Conservation (phyloP, 495 filamentous ascomycete genomes). For the Cercophora newfieldiana region DNA sequence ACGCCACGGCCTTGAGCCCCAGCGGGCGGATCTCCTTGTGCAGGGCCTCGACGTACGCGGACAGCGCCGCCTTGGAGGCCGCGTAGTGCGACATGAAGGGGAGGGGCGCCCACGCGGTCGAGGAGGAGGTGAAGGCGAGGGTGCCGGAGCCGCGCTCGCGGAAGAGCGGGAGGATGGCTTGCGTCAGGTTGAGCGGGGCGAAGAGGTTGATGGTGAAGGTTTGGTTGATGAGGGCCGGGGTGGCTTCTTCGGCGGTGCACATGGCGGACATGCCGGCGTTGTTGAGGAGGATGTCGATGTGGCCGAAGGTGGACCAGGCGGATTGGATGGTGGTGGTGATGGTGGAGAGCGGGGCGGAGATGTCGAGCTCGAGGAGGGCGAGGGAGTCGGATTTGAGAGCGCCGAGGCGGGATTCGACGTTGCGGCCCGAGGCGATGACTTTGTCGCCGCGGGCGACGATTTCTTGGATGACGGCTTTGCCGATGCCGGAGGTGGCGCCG, state of each 20-base stretch:
- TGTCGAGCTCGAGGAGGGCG: slow-evolving; percentile 43
- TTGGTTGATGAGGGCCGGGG: slow-evolving; percentile 39
- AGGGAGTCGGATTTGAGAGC: slow-evolving; percentile 22
- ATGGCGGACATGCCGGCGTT: slow-evolving; percentile 33
- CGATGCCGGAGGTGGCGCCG: slow-evolving; percentile 35
- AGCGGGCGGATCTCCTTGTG: slow-evolving; percentile 25
- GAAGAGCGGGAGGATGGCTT: slow-evolving; percentile 32
- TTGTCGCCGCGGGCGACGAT: slow-evolving; percentile 49
- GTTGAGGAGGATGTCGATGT: slow-evolving; percentile 38
- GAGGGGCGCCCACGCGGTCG: slow-evolving; percentile 47
- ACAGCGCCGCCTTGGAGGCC: slow-evolving; percentile 49
- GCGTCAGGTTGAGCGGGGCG: slow-evolving; percentile 36
- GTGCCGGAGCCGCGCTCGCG: slow-evolving; percentile 26
- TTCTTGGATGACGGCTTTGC: slow-evolving; percentile 35
- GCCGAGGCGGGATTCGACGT: slow-evolving; percentile 31
- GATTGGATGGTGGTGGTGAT: slow-evolving; percentile 23
- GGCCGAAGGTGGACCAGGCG: slow-evolving; percentile 30
- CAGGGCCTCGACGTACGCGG: slow-evolving; percentile 38
- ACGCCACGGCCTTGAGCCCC: slow-evolving; percentile 23
- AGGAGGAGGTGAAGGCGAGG: slow-evolving; percentile 31
- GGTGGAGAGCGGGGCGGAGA: slow-evolving; percentile 30
- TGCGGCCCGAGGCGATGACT: slow-evolving; percentile 47
- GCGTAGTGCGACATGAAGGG: slow-evolving; percentile 41
- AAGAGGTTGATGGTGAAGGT: slow-evolving; percentile 44
- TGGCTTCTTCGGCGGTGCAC: slow-evolving; percentile 30